Evolutionary conservation across 2,329 filamentous ascomycete species (phyloP).

Genomic region (Aquanectria penicillioides): DNA sequence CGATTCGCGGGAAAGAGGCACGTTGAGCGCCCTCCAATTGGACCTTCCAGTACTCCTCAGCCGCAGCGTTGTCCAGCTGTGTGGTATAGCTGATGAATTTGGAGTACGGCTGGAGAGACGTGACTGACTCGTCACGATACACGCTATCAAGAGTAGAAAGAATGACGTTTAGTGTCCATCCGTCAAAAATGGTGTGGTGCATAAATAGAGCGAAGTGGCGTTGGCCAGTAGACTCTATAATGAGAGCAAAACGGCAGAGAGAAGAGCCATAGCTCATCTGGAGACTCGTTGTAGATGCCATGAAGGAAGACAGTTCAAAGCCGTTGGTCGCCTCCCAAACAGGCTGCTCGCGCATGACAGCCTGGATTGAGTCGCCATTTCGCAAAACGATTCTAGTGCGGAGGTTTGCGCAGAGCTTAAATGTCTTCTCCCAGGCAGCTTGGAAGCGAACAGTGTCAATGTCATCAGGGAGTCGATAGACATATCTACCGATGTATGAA

Average conservation of each 20-base stretch:
- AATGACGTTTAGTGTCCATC: neutral
- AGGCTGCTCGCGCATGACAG: neutral
- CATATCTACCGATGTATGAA: constrained; percentile 6
- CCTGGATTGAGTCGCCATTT: neutral
- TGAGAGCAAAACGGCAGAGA: neutral
- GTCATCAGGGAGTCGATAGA: neutral
- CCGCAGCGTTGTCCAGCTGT: neutral
- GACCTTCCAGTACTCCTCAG: neutral
- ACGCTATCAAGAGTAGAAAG: neutral
- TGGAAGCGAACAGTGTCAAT: neutral
- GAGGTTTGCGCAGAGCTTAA: neutral
- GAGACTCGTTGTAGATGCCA: neutral
- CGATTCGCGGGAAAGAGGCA: neutral
- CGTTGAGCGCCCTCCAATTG: neutral
- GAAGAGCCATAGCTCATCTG: neutral
- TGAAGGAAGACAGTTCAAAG: neutral
- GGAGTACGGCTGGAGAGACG: neutral
- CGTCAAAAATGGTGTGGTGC: constrained; percentile 3
- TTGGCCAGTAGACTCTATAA: neutral
- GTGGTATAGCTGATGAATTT: neutral
- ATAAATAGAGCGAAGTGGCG: neutral
- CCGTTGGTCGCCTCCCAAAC: neutral
- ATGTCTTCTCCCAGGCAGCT: neutral
- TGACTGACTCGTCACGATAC: neutral
- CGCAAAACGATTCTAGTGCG: neutral